Conservation (phyloP, 2,329 filamentous ascomycete genomes). For the Colletotrichum tanaceti region DNA sequence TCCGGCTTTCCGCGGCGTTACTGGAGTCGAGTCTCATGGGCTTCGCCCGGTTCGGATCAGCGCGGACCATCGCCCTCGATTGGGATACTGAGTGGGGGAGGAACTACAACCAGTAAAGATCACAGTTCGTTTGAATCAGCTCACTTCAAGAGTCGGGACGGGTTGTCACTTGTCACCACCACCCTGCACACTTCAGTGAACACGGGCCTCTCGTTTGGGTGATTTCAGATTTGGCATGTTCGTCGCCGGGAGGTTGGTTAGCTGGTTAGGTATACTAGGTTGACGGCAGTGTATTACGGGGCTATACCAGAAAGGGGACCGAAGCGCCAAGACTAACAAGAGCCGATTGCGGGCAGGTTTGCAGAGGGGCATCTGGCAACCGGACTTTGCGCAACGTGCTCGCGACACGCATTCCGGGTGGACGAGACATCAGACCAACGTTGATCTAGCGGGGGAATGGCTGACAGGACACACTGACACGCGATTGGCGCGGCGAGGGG, state of each 20-base stretch:
- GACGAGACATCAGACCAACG: slow-evolving; percentile 15
- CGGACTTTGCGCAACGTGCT: slow-evolving; percentile 37
- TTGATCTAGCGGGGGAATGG: slow-evolving; percentile 28
- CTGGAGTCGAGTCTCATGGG: not conserved
- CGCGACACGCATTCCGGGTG: slow-evolving; percentile 34
- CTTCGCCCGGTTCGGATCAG: not conserved
- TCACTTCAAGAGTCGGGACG: too few species aligned
- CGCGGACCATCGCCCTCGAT: slow-evolving; percentile 14
- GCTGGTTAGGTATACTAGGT: too few species aligned
- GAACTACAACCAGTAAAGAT: too few species aligned
- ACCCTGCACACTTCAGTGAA: not conserved
- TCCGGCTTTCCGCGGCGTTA: slow-evolving; percentile 8
- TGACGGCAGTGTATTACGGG: slow-evolving; percentile 14
- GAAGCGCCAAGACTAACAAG: slow-evolving; percentile 40
- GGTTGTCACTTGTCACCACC: too few species aligned
- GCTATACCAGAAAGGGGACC: slow-evolving; percentile 31
- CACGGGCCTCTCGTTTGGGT: slow-evolving; percentile 6
- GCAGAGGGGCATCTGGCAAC: slow-evolving; percentile 6
- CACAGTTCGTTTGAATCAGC: slow-evolving; percentile 1
- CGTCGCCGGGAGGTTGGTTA: too few species aligned
- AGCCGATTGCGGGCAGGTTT: slow-evolving; percentile 5
- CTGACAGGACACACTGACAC: slow-evolving; percentile 7
- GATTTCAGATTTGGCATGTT: slow-evolving; percentile 4
- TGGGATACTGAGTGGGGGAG: slow-evolving; percentile 12
- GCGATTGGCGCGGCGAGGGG: not conserved